Evolutionary conservation across 2,329 filamentous ascomycete genomes (phyloP).

Genomic region (Diplodia corticola): DNA sequence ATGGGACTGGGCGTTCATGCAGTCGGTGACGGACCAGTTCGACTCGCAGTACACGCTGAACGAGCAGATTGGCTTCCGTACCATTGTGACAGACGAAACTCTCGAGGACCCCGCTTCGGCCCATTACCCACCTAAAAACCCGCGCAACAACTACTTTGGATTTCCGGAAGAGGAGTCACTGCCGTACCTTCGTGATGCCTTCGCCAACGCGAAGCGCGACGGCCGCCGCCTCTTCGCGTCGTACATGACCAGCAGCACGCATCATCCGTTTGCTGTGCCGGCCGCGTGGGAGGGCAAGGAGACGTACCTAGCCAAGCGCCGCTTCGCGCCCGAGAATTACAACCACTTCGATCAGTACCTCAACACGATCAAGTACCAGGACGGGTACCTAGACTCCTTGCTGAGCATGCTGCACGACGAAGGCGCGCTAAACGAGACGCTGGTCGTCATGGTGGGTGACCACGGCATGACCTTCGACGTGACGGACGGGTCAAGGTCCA

Average conservation of each 20-base stretch:
- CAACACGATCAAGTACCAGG: conserved; percentile 44
- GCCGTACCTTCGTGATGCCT: conserved; percentile 42
- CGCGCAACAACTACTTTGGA: conserved; percentile 48
- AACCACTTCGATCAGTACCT: conserved; percentile 42
- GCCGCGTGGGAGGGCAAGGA: conserved; percentile 24
- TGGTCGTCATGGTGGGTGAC: conserved; percentile 51
- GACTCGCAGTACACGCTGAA: conserved; percentile 41
- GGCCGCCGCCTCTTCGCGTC: conserved; percentile 39
- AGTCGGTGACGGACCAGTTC: conserved; percentile 43
- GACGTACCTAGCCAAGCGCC: conserved; percentile 2
- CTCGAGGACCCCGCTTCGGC: conserved; percentile 33
- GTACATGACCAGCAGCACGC: conserved; percentile 42
- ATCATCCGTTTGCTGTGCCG: conserved; percentile 48
- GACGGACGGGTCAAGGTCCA: conserved; percentile 42
- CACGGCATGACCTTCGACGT: conserved; percentile 40
- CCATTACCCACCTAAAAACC: conserved; percentile 33
- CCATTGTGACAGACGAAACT: not conserved
- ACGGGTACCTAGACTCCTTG: conserved; percentile 43
- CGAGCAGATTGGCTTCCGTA: conserved; percentile 39
- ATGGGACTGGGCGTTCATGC: conserved; percentile 31
- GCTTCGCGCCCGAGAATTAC: not conserved
- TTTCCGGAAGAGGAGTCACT: conserved; percentile 44
- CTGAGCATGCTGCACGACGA: conserved; percentile 46
- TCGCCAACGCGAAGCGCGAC: conserved; percentile 33
- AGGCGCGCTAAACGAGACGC: conserved; percentile 47